phyloP scores from a whole-genome alignment of 1,139 yeast genomes.

The Kazachstania sp. region DNA sequence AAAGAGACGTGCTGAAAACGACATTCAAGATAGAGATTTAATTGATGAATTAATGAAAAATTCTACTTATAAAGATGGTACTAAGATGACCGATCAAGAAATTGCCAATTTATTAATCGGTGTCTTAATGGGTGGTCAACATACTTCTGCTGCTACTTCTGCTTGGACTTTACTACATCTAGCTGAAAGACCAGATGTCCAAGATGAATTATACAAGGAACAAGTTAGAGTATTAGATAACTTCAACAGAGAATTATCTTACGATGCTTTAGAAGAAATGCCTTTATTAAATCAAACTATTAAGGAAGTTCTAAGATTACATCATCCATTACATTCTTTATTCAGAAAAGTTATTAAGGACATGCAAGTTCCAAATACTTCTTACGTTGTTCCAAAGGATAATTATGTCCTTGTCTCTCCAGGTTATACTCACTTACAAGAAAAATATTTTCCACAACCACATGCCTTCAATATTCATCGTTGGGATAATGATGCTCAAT shows the following conservation, averaged over 20 bases:
- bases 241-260: constrained; percentile 53
- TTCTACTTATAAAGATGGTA: constrained; percentile 88
- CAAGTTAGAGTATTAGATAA: constrained; percentile 55
- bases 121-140: constrained; percentile 98
- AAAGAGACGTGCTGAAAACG: constrained; percentile 64
- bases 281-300: constrained; percentile 73
- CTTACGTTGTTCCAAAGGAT: constrained; percentile 77
- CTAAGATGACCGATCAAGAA: constrained; percentile 87
- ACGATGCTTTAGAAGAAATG: constrained; percentile 76
- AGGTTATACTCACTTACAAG: constrained; percentile 77
- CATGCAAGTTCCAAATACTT: constrained; percentile 70
- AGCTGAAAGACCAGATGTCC: constrained; percentile 77
- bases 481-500: constrained; percentile 57
- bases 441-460: constrained; percentile 70
- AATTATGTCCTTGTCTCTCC: constrained; percentile 90
- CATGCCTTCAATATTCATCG: constrained; percentile 70
- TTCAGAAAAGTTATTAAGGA: constrained; percentile 83
- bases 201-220: constrained; percentile 71
- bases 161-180: constrained; percentile 91
- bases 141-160: constrained; percentile 92
- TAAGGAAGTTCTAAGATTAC: constrained; percentile 90
- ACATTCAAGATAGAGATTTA: constrained; percentile 77
- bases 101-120: constrained; percentile 92
- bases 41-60: constrained; percentile 78
- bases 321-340: constrained; percentile 91